These are phyloP conservation scores for Sextonia rubra DNA, from an alignment of 164 flowering plant species.

Conservation along the genomic window DNA sequence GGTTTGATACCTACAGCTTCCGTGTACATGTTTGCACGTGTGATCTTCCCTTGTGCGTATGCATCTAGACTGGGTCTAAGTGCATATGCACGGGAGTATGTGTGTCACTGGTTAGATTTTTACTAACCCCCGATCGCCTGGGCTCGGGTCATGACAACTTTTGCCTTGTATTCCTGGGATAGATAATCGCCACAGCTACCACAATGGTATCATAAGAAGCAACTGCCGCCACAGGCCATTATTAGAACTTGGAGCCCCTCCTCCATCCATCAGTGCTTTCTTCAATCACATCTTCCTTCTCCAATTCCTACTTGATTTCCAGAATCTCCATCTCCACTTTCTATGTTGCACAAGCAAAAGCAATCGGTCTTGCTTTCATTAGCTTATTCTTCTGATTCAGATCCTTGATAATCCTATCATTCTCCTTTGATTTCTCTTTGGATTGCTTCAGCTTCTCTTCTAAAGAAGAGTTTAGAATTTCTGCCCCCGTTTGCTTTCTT, in stretches of 20 bases:
- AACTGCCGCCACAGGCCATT: conserved; percentile 31
- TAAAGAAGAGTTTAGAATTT: conserved; percentile 16
- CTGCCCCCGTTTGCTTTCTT: conserved; percentile 20
- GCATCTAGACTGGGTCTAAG: too few relatives aligned
- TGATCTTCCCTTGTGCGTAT: too few relatives aligned
- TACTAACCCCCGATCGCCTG: too few relatives aligned
- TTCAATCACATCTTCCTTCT: neutral
- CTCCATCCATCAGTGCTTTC: conserved; percentile 6
- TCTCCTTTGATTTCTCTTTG: conserved; percentile 14
- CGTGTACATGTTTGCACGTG: too few relatives aligned
- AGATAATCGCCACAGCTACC: conserved; percentile 22
- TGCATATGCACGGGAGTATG: too few relatives aligned
- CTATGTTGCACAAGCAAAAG: neutral
- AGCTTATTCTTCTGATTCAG: conserved; percentile 20
- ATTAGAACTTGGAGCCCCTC: conserved; percentile 26
- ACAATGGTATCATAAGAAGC: conserved; percentile 36
- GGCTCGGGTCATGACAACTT: too few relatives aligned
- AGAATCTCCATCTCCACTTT: conserved; percentile 19
- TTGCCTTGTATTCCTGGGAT: conserved; percentile 13
- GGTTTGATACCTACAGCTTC: too few relatives aligned
- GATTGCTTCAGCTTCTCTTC: too few relatives aligned
- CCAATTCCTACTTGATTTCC: conserved; percentile 1
- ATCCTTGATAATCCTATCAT: conserved; percentile 19
- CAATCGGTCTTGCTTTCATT: neutral
- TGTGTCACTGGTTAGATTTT: too few relatives aligned